Evolutionary conservation across 169 alveolate genomes (phyloP).

Genomic region (Babesia bigemina): DNA sequence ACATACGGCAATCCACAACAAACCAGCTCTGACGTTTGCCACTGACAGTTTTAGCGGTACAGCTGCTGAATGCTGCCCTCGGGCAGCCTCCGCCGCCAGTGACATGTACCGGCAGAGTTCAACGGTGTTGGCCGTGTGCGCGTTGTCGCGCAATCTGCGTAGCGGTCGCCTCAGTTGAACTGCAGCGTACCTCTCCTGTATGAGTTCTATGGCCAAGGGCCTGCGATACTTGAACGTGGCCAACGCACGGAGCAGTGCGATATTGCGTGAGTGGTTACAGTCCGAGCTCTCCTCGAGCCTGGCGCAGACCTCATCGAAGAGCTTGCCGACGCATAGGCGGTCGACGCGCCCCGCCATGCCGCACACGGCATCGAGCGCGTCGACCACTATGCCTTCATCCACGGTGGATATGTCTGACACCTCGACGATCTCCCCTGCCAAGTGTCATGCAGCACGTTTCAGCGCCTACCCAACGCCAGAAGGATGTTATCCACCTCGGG

Average conservation of each 20-base stretch:
- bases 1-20: neutral
- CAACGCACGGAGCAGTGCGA: constrained; percentile 43
- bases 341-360: constrained; percentile 23
- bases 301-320: constrained; percentile 49
- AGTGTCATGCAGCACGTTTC: neutral
- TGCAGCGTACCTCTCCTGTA: constrained; percentile 23
- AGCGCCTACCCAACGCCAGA: constrained; percentile 42
- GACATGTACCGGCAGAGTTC: constrained; percentile 51
- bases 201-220: constrained; percentile 19
- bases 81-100: constrained; percentile 1
- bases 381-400: constrained; percentile 33
- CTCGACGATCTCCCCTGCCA: constrained; percentile 56
- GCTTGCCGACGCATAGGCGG: constrained; percentile 25
- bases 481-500: constrained; percentile 33
- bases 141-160: constrained; percentile 33
- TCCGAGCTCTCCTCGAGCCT: constrained; percentile 24
- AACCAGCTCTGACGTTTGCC: constrained; percentile 24
- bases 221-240: constrained; percentile 43
- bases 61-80: neutral
- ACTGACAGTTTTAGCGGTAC: constrained; percentile 1
- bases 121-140: constrained; percentile 27
- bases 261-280: constrained; percentile 38
- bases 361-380: constrained; percentile 45
- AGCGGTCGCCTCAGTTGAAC: too few species aligned
- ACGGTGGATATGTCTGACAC: constrained; percentile 40